phyloP scores from a whole-genome alignment of 208 protist genomes.

The Tritrichomonas musculus region DNA sequence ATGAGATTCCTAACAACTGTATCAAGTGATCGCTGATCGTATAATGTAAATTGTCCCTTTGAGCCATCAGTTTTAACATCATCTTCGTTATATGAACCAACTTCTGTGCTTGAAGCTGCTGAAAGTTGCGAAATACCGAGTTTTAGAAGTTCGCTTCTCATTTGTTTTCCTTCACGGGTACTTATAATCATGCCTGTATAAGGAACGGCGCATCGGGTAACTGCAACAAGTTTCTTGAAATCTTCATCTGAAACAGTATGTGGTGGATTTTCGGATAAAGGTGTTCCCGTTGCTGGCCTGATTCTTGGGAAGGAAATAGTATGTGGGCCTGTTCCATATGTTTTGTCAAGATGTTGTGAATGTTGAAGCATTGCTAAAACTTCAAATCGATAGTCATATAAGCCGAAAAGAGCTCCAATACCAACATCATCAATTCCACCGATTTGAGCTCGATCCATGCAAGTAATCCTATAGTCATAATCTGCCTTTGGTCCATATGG shows the following conservation, averaged over 20 bases:
- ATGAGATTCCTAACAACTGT: constrained; percentile 49
- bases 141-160: constrained; percentile 48
- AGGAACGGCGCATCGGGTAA: constrained; percentile 50
- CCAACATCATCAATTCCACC: constrained; percentile 55
- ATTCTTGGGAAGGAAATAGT: constrained; percentile 56
- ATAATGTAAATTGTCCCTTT: constrained; percentile 49
- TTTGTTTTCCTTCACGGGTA: constrained; percentile 48
- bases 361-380: constrained; percentile 52
- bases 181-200: constrained; percentile 60
- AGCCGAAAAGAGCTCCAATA: constrained; percentile 53
- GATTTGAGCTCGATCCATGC: constrained; percentile 50
- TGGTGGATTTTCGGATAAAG: constrained; percentile 41
- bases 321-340: constrained; percentile 52
- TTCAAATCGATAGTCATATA: constrained; percentile 54
- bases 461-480: constrained; percentile 51
- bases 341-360: constrained; percentile 51
- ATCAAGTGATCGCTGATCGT: constrained; percentile 45
- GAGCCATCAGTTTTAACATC: constrained; percentile 36
- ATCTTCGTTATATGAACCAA: constrained; percentile 46
- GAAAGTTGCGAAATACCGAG: constrained; percentile 55
- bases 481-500: constrained; percentile 53
- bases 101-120: constrained; percentile 52
- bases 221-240: constrained; percentile 57
- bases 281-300: constrained; percentile 46
- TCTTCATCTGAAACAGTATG: constrained; percentile 50